Base-by-base conservation (phyloP, 2,329 filamentous ascomycete species). In the Cephalotrichum gorgonifer region DNA sequence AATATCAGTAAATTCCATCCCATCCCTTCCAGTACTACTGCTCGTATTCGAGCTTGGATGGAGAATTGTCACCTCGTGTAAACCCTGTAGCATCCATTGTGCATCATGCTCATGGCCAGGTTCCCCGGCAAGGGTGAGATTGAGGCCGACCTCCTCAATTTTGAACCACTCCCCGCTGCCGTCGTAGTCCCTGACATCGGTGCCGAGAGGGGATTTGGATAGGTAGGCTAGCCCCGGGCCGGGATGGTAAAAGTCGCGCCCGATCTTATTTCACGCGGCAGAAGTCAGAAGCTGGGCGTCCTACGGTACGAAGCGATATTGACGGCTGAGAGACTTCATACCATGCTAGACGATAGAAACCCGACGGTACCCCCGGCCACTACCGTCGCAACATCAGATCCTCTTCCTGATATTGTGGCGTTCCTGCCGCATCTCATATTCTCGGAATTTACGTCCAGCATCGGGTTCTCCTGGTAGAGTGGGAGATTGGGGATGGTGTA, bases 151-250 rank as follows among this genome's bases (percentile, higher is more conserved):
- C 2, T 53, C 47, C 26, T 53, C 51, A 6, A 56, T 54, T 51
- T 56, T 55, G 20, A 55, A 33, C 55, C 55, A 56, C 7, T 53
- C 54, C 7, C 55, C 55, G 2, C 47, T 43, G 8, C 55, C 55
- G 33, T 56, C 54, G 26, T 56, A 56, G 2, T 48, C 35, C 4
- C 33, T 47, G 1, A 56, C 38, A 31, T 54, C 54, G 7, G 45
- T n/a, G 12, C 54, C 54, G 5, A 52, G 50, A 12, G 52, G 55
- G 2, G 52, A 48, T 33, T 50, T 49, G 1, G 51, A 53, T 2
- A 56, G 51, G 35, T 56, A 53, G 1, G 51, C 54, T 5, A 56
- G 26, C 9, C 54, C 43, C 1, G 55, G 54, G 2, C 54, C 54
- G 4, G 22, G 44, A 22, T 56, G 55, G 22, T 52, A 53, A 15